Percentiles rank a stretch among this genome's conserved stretches.
Conservation (phyloP, 768 basidiomycete genomes). For the Termitomyces sp. region DNA sequence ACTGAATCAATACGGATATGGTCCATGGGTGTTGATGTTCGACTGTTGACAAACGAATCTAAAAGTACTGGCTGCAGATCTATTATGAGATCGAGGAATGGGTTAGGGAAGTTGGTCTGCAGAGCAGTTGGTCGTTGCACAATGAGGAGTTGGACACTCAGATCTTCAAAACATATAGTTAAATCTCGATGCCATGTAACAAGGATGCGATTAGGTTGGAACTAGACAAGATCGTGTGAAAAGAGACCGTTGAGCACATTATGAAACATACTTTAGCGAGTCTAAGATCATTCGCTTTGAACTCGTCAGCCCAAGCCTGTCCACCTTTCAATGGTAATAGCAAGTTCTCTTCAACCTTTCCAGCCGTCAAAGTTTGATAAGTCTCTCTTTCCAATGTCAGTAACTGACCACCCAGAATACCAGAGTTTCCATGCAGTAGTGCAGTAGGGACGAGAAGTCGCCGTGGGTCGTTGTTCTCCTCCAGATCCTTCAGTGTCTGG, state of each 20-base stretch:
- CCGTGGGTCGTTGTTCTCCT: constrained; percentile 30
- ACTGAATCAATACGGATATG: constrained; percentile 35
- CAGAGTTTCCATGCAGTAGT: constrained; percentile 30
- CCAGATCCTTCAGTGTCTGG: constrained; percentile 32
- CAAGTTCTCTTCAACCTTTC: constrained; percentile 14
- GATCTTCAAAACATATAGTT: constrained; percentile 66
- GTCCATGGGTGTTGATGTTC: constrained; percentile 19
- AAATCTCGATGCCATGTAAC: constrained; percentile 60
- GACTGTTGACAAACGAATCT: constrained; percentile 31
- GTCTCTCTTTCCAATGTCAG: constrained; percentile 39
- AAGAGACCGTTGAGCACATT: neutral
- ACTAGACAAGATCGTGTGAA: constrained; percentile 25
- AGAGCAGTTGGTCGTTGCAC: constrained; percentile 42
- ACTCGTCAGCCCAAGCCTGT: constrained; percentile 50
- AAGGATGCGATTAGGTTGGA: constrained; percentile 58
- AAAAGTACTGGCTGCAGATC: constrained; percentile 46
- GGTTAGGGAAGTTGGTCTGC: constrained; percentile 57
- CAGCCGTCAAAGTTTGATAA: constrained; percentile 34
- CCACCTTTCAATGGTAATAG: constrained; percentile 44
- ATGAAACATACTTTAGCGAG: constrained; percentile 43
- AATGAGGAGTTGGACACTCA: constrained; percentile 62
- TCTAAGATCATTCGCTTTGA: constrained; percentile 41
- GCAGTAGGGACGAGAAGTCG: constrained; percentile 27
- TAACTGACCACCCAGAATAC: constrained; percentile 37
- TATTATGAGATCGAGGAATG: constrained; percentile 56